Evolutionary conservation across 2,329 filamentous ascomycete genomes (phyloP), one percentile per base, ranked within the genome.

Genomic region (Parafenestella ontariensis): DNA sequence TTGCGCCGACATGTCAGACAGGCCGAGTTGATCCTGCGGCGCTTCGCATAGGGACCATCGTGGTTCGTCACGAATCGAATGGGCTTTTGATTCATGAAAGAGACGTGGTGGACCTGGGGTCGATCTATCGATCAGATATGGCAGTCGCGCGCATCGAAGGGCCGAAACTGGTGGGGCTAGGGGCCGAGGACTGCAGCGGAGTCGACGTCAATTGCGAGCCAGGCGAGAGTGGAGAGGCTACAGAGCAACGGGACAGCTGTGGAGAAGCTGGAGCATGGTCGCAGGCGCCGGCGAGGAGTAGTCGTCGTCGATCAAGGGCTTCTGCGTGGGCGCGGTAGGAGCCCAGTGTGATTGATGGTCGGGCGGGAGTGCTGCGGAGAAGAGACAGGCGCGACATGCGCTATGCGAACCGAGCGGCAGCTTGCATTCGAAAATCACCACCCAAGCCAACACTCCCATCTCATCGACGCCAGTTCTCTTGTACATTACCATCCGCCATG

Each of bases 1-100:
- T 80, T 78, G 61, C 77, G 77, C 8, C 80, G 72, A 59, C 80
- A 82, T 18, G 79, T 81, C 63, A 81, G 54, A 53, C 80, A 82
- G 10, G 75, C 75, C 34, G 74, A 72, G 58, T 76, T 77, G 61
- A 77, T 77, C 53, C 75, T 69, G 43, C 75, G 66, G 28, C 75
- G 66, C 69, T 77, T 77, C 33, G 75, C 74, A 57, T 77, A 77
- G 46, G 75, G 75, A 11, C 74, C 74, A 49, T 76, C 74, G 55
- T 76, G 70, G 68, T 77, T 77, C 34, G 72, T 75, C 48, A 77
- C 73, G 65, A 77, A 77, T 59, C 74, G 73, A 54, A 77, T 76
- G 57, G 74, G 72, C 69, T 74, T 73, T 34, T 68, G 67, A 72
- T 72, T 71, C 73, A 75, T 75, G 61, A 70, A 72, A 62, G 53